A percentile compares a stretch with the other conserved stretches of the same genome.
These are phyloP conservation scores for Zopfia rhizophila DNA, from an alignment of 2,329 filamentous ascomycete genomes.

Conservation along the genomic window DNA sequence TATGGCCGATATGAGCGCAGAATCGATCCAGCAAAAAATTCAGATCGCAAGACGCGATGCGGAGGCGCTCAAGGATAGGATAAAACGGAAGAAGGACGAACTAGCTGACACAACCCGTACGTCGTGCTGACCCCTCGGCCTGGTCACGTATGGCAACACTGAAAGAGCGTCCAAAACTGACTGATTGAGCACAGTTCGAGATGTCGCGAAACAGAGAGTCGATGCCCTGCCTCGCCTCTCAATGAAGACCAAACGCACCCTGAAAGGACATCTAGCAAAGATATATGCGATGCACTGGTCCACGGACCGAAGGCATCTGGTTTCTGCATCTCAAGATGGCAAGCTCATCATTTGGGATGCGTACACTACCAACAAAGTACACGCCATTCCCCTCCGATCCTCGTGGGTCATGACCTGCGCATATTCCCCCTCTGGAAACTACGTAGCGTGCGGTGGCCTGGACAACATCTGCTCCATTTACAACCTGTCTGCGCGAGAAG, in stretches of 20 bases:
- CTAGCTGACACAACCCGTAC: conserved; percentile 96
- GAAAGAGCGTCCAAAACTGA: conserved; percentile 34
- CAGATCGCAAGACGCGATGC: conserved; percentile 98
- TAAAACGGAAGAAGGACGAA: conserved; percentile 99
- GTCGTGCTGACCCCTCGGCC: conserved; percentile 50
- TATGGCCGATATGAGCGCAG: conserved; percentile 62
- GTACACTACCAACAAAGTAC: conserved; percentile 99
- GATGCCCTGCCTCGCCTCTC: conserved; percentile 91
- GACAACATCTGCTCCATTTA: conserved; percentile 99
- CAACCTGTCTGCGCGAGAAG: conserved; percentile 95
- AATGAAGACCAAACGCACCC: conserved; percentile 96
- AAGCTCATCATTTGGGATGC: conserved; percentile 99
- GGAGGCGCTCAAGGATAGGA: conserved; percentile 96
- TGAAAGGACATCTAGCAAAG: conserved; percentile 98
- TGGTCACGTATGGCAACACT: conserved; percentile 7
- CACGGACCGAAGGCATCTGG: conserved; percentile 94
- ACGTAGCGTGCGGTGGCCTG: conserved; percentile 96
- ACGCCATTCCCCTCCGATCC: conserved; percentile 95
- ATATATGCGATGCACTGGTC: conserved; percentile 99
- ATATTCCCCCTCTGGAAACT: conserved; percentile 97
- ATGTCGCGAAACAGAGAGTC: conserved; percentile 91
- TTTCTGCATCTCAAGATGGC: conserved; percentile 97
- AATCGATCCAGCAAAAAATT: conserved; percentile 71
- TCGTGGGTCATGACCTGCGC: conserved; percentile 99
- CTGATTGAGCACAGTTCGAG: conserved; percentile 72